These are phyloP conservation scores for Hygrophila difformis DNA, from an alignment of 257 asterid species.

Conservation along the genomic window DNA sequence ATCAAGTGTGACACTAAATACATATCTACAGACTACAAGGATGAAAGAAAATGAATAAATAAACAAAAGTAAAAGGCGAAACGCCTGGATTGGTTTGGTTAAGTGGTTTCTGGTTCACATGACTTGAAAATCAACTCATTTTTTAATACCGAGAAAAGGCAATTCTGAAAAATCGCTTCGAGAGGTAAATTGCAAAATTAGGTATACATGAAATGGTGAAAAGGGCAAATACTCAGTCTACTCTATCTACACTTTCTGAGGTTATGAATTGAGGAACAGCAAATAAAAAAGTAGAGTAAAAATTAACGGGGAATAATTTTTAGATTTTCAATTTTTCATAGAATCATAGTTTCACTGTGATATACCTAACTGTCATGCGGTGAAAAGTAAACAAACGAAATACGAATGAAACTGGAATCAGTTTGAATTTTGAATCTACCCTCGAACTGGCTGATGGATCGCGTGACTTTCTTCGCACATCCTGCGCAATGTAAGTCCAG, in stretches of 20 bases:
- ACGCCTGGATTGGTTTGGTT: not conserved
- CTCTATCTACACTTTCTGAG: too few species aligned
- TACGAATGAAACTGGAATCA: not conserved
- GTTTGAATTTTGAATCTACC: constrained; percentile 26
- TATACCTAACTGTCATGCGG: constrained; percentile 7
- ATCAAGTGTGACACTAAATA: not conserved
- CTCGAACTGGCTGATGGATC: constrained; percentile 37
- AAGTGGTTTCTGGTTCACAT: not conserved
- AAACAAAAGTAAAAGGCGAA: not conserved
- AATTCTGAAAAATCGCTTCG: not conserved
- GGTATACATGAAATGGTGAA: not conserved
- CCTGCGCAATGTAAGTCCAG: constrained; percentile 89
- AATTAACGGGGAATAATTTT: too few species aligned
- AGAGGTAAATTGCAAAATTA: too few species aligned
- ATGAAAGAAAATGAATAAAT: too few species aligned
- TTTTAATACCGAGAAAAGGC: constrained; percentile 4
- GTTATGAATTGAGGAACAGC: too few species aligned
- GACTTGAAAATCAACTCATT: not conserved
- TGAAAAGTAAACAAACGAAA: not conserved
- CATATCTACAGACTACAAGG: not conserved
- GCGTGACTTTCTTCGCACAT: constrained; percentile 84
- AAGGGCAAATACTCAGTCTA: too few species aligned
- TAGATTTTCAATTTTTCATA: too few species aligned
- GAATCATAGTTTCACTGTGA: too few species aligned
- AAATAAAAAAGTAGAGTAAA: too few species aligned